Percentiles rank a stretch among this genome's conserved stretches.
Evolutionary conservation across 177 flowering plant genomes (phyloP).

Genomic region (Vitis hybrid): DNA sequence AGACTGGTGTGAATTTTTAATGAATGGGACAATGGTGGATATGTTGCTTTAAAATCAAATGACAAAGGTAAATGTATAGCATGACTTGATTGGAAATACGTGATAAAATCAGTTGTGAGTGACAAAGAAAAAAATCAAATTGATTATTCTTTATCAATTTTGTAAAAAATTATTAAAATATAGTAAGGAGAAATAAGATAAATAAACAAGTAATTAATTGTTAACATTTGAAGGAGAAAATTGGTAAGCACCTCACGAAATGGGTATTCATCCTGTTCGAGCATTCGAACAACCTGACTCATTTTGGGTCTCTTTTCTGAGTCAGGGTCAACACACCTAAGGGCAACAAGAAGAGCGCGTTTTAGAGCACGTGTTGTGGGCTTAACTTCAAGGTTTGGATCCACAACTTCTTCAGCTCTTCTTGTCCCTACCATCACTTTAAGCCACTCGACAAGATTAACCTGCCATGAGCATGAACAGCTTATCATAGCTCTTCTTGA

Average conservation of each 20-base stretch:
- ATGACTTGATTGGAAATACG: no score
- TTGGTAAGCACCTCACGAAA: slow-evolving; percentile 48
- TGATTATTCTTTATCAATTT: no score
- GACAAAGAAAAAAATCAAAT: neutral
- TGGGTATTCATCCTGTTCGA: slow-evolving; percentile 73
- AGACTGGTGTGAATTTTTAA: no score
- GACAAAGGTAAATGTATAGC: no score
- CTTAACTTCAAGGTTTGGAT: slow-evolving; percentile 54
- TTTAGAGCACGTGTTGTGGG: slow-evolving; percentile 67
- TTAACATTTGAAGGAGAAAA: neutral
- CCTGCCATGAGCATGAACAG: slow-evolving; percentile 34
- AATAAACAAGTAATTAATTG: neutral
- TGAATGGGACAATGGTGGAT: no score
- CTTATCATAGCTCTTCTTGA: neutral
- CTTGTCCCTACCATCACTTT: slow-evolving; percentile 74
- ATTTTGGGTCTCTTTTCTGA: slow-evolving; percentile 72
- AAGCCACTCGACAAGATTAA: slow-evolving; percentile 83
- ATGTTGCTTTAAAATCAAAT: no score
- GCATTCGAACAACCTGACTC: slow-evolving; percentile 75
- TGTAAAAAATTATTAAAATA: neutral
- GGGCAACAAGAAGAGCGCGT: slow-evolving; percentile 61
- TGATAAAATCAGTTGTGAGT: neutral
- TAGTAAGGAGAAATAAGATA: neutral
- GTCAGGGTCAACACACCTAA: slow-evolving; percentile 77
- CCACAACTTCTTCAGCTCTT: slow-evolving; percentile 75